Base-by-base conservation (phyloP, 441 rosid species). In the Lepidium campestre region DNA sequence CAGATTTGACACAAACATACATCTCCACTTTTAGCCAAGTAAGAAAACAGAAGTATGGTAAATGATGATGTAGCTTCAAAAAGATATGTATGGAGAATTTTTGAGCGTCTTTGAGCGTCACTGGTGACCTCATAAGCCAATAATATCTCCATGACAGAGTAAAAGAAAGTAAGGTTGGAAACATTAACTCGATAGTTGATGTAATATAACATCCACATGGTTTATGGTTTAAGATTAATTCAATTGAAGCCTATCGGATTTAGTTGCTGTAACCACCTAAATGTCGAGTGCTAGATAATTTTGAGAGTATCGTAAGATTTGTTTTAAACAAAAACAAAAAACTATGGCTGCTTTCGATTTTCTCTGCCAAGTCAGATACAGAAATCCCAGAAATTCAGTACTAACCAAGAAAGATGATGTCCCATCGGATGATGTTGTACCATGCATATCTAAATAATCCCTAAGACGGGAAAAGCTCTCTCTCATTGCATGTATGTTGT, bases 401-500 rank as follows among this genome's bases (percentile, higher is more conserved):
- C 97, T 74, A 75, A 92, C 98, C 96, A 92, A 79, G 76, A 92
- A 93, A 68, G 99, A 95, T 42, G 97, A 92, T 74, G 83, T 88
- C 78, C 99, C 98, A 82, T 95, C 99, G 47, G 99, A 95, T 65
- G 98, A 92, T 34, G 96, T 73, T n/a, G 91, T 82, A 66, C 99
- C 99, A 71, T 95, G 81, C 77, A 92, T 87, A 88, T 95, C 99
- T 77, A 95, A 72, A 74, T 95, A 95, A 66, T 95, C 98, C 78
- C 98, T 80, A 78, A 95, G 90, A 79, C 99, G 92, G 72, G 88
- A 82, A 77, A 95, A 88, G 84, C 98, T 92, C 62, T 95, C 99
- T 77, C 98, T 80, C 98, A 95, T 95, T 61, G 98, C 93, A 80
- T 95, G 98, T 75, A 95, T 92, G 80, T 92, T 95, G 83, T 95